These are phyloP conservation scores for Wakefieldia striispora DNA, from an alignment of 768 basidiomycete species.

Conservation along the genomic window DNA sequence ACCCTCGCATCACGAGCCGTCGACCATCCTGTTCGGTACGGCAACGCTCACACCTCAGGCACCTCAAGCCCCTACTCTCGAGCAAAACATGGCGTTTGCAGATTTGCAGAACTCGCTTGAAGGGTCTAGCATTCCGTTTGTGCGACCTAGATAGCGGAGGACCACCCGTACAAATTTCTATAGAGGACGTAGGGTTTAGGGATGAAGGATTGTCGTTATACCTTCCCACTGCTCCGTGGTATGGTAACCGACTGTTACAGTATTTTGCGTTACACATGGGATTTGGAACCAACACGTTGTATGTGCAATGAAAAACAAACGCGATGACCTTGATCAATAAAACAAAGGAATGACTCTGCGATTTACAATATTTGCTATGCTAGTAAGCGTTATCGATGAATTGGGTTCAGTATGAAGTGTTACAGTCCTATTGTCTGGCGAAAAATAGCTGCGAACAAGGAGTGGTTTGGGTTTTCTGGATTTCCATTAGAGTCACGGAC, in stretches of 20 bases:
- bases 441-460: constrained; percentile 13
- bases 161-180: background rate
- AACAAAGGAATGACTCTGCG: constrained; percentile 29
- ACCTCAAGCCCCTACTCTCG: constrained; percentile 64
- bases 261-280: constrained; percentile 12
- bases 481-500: constrained; percentile 29
- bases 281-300: constrained; percentile 12
- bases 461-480: constrained; percentile 21
- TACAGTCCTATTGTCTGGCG: constrained; percentile 29
- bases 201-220: background rate
- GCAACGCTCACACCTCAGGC: constrained; percentile 40
- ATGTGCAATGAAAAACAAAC: constrained; percentile 27
- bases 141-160: constrained; percentile 4
- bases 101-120: constrained; percentile 52
- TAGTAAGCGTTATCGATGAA: constrained; percentile 22
- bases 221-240: background rate
- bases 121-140: constrained; percentile 26
- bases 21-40: constrained; percentile 38
- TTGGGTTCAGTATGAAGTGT: constrained; percentile 18
- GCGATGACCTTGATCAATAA: constrained; percentile 6
- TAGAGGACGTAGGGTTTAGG: background rate
- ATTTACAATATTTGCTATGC: constrained; percentile 28
- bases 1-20: constrained; percentile 32
- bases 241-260: constrained; percentile 9
- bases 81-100: constrained; percentile 85